Percentiles rank a stretch among this genome's conserved stretches.
Conservation (phyloP, 371 early-diverging fungal genomes). For the Saksenaea vasiformis region DNA sequence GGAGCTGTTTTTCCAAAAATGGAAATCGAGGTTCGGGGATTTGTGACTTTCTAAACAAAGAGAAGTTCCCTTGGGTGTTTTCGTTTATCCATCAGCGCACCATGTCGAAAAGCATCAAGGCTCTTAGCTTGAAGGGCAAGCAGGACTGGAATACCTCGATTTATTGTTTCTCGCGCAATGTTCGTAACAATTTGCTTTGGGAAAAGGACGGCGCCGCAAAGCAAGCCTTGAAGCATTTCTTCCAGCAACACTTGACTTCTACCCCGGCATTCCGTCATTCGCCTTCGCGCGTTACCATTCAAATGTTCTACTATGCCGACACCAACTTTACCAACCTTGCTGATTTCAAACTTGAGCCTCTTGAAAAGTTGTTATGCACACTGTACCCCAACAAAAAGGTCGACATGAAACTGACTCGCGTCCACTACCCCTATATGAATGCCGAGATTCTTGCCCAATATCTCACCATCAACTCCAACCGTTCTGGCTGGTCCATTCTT, state of each 20-base stretch:
- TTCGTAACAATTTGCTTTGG: conserved; percentile 51
- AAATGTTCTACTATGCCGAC: conserved; percentile 55
- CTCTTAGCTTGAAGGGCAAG: conserved; percentile 51
- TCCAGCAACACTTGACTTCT: conserved; percentile 51
- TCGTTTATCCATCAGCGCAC: conserved; percentile 1
- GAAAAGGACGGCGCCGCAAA: conserved; percentile 52
- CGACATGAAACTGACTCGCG: conserved; percentile 39
- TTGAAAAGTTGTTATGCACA: conserved; percentile 40
- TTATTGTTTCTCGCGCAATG: conserved; percentile 47
- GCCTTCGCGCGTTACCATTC: conserved; percentile 47
- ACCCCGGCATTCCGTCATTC: conserved; percentile 53
- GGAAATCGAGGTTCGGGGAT: not conserved
- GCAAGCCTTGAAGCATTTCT: conserved; percentile 43
- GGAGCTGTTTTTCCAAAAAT: too few relatives aligned
- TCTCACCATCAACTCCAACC: conserved; percentile 50
- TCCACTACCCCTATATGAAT: conserved; percentile 57
- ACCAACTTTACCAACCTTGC: conserved; percentile 34
- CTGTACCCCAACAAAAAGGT: conserved; percentile 52
- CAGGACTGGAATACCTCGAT: conserved; percentile 55
- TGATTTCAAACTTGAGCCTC: conserved; percentile 39
- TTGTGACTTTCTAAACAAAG: not conserved
- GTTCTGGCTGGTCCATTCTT: conserved; percentile 41
- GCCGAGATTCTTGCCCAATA: conserved; percentile 57
- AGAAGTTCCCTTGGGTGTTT: not conserved
- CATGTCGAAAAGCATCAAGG: conserved; percentile 57